Evolutionary conservation across 768 basidiomycete genomes (phyloP), one percentile per base, ranked within the genome.

Genomic region (Termitomyces sp.): DNA sequence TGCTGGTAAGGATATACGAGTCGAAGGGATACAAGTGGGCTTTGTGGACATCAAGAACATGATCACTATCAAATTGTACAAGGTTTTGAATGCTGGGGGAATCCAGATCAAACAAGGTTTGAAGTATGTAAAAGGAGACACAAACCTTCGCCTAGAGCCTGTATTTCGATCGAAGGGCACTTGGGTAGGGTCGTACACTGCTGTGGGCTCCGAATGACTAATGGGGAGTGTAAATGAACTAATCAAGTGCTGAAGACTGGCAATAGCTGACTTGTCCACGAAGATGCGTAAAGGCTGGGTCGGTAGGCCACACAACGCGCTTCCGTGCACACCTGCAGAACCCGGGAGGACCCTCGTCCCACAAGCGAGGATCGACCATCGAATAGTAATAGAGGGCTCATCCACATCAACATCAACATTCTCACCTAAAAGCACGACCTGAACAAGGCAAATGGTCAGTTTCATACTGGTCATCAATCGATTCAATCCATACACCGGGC

Each of bases 1-100:
- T 81, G 65, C 72, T 82, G 12, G 79, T 72, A 22, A 84, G 73
- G 32, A 71, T 57, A 64, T 85, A 85, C 0, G 73, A 77, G 65
- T 85, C 84, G 66, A 84, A 85, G 0, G 84, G 84, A 62, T 84
- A 85, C 10, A 82, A 64, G 10, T 74, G 78, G 13, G 80, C 79
- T 66, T 79, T 68, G 57, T 82, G 81, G 12, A 82, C 81, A 58
- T 85, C 82, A 26, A 84, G 74, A 36, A 78, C 76, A 64, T 84
- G 79, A 60, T 81, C 79, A 53, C 78, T 82, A 62, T 83, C 80
- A 61, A 85, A 85, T 62, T 82, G 82, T 33, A 79, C 77, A 13
- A 83, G 71, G 58, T 78, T 81, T 63, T 83, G 80, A 26, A 84
- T 78, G 39, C 83, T 85, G 54, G 18, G 12, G 51, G 10, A 18